Percentiles rank a stretch among this genome's conserved stretches.
phyloP scores from a whole-genome alignment of 164 flowering plant genomes.

The Macadamia tetraphylla region DNA sequence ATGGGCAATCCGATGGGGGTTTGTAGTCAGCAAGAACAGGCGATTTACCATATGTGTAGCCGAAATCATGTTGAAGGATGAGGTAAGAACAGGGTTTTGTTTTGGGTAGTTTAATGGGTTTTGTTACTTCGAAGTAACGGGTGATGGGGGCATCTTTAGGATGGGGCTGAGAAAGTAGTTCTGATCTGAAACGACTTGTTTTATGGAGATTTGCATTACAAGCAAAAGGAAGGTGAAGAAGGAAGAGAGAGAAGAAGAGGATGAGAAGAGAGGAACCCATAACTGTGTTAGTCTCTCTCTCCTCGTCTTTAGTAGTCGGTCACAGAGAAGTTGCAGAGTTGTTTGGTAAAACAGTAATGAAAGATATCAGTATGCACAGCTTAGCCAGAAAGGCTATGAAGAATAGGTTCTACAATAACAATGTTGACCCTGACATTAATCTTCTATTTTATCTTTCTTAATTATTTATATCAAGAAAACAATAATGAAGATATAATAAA shows the following conservation, averaged over 20 bases:
- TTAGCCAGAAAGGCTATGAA: no score
- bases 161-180: conserved; percentile 10
- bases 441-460: no score
- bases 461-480: no score
- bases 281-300: no score
- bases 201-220: conserved; percentile 39
- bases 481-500: no score
- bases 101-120: conserved; percentile 45
- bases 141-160: conserved; percentile 29
- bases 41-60: conserved; percentile 48
- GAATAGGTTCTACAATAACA: no score
- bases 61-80: conserved; percentile 57
- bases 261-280: conserved; percentile 27
- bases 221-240: conserved; percentile 21
- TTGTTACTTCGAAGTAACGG: conserved; percentile 53
- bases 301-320: no score
- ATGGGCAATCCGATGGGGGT: conserved; percentile 53
- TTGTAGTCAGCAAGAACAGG: conserved; percentile 53
- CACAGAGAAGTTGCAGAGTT: no score
- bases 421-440: no score
- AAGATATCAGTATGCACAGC: no score
- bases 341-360: no score
- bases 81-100: conserved; percentile 44
- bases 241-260: conserved; percentile 17
- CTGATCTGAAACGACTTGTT: conserved; percentile 14